phyloP scores from a whole-genome alignment of 805 yeast species.

The Hanseniaspora opuntiae region DNA sequence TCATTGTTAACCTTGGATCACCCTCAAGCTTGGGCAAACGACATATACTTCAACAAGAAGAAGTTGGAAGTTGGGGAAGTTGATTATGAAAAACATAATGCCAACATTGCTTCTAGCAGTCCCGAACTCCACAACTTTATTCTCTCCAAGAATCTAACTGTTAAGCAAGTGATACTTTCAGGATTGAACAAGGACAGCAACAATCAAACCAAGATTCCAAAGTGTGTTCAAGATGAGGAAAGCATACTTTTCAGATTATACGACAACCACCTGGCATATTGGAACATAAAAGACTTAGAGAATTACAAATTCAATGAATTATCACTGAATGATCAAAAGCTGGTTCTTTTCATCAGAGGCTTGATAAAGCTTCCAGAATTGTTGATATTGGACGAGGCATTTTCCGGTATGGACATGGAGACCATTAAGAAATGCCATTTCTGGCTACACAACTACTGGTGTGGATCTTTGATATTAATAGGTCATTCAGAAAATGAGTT shows the following conservation, averaged over 20 bases:
- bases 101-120: slow-evolving; percentile 68
- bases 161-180: slow-evolving; percentile 48
- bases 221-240: slow-evolving; percentile 28
- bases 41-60: slow-evolving; percentile 46
- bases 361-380: slow-evolving; percentile 64
- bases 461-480: slow-evolving; percentile 62
- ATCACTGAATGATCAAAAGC: slow-evolving; percentile 61
- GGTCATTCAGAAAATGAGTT: slow-evolving; percentile 74
- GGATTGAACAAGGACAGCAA: slow-evolving; percentile 55
- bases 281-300: slow-evolving; percentile 23
- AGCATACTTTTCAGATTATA: slow-evolving; percentile 25
- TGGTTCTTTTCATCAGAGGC: slow-evolving; percentile 63
- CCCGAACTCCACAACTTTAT: slow-evolving; percentile 89
- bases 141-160: slow-evolving; percentile 39
- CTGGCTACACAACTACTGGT: slow-evolving; percentile 34
- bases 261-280: slow-evolving; percentile 34
- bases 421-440: slow-evolving; percentile 43
- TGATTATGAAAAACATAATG: slow-evolving; percentile 66
- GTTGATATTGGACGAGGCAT: slow-evolving; percentile 79
- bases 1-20: slow-evolving; percentile 85
- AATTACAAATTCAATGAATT: slow-evolving; percentile 39
- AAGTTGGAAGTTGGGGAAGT: slow-evolving; percentile 62
- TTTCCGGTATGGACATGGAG: slow-evolving; percentile 72
- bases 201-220: slow-evolving; percentile 33
- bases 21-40: slow-evolving; percentile 86